Conservation (phyloP, 1,139 yeast species). For the Scheffersomyces titani region DNA sequence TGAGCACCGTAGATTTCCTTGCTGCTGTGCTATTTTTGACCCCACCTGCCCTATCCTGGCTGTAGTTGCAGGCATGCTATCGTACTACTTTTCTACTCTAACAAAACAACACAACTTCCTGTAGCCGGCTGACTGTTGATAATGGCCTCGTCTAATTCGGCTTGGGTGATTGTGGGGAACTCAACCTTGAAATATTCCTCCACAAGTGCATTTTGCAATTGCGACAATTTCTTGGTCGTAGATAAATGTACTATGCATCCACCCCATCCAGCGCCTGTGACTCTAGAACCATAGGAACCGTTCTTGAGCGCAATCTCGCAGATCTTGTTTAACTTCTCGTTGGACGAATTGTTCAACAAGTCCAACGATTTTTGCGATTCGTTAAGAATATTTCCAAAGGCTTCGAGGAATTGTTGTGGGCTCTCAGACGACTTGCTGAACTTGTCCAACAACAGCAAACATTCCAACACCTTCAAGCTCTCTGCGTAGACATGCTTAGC, state of each 20-base stretch:
- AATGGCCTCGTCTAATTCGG: slow-evolving; percentile 52
- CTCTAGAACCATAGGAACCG: slow-evolving; percentile 68
- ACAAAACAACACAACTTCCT: slow-evolving; percentile 51
- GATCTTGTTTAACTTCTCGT: slow-evolving; percentile 52
- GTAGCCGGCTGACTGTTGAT: slow-evolving; percentile 60
- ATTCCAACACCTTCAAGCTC: slow-evolving; percentile 58
- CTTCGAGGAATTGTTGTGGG: slow-evolving; percentile 25
- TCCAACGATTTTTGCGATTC: slow-evolving; percentile 59
- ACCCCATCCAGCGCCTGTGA: slow-evolving; percentile 85
- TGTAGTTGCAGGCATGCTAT: neutral
- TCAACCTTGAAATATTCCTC: slow-evolving; percentile 50
- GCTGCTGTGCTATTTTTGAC: neutral
- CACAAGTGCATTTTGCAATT: slow-evolving; percentile 47
- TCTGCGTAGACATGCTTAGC: slow-evolving; percentile 68
- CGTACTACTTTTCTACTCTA: neutral
- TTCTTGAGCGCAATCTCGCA: slow-evolving; percentile 53
- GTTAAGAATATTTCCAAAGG: slow-evolving; percentile 59
- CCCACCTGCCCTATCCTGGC: neutral
- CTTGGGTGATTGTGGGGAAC: slow-evolving; percentile 49
- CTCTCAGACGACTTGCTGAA: slow-evolving; percentile 15
- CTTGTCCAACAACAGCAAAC: slow-evolving; percentile 38
- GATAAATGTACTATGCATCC: slow-evolving; percentile 72
- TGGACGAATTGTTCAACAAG: slow-evolving; percentile 54
- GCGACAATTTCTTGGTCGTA: slow-evolving; percentile 43
- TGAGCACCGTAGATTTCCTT: neutral